phyloP scores from a whole-genome alignment of 345 rosid species.

The Eutrema yunnanense region DNA sequence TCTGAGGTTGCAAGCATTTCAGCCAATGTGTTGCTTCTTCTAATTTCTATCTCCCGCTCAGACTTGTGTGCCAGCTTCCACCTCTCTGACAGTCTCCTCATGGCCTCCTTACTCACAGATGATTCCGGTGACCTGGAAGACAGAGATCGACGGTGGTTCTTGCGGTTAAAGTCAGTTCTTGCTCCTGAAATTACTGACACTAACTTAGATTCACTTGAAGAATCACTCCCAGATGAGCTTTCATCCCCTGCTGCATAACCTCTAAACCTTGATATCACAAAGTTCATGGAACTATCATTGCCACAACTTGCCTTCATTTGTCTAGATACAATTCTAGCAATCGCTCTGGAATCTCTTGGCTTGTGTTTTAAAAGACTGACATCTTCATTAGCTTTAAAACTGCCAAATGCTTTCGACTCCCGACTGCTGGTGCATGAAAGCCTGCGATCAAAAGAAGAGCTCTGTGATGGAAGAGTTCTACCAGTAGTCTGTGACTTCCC shows the following conservation, averaged over 20 bases:
- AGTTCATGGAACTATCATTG: constrained; percentile 29
- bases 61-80: constrained; percentile 66
- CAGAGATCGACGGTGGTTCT: constrained; percentile 29
- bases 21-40: constrained; percentile 61
- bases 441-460: constrained; percentile 37
- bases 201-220: constrained; percentile 52
- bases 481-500: constrained; percentile 41
- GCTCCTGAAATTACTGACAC: constrained; percentile 33
- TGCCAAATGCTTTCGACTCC: constrained; percentile 4
- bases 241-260: constrained; percentile 62
- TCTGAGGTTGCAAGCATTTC: constrained; percentile 82
- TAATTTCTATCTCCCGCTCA: constrained; percentile 37
- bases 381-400: constrained; percentile 37
- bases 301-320: constrained; percentile 39
- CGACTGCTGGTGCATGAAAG: constrained; percentile 27
- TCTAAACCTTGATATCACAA: constrained; percentile 38
- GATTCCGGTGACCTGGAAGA: constrained; percentile 46
- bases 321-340: constrained; percentile 56
- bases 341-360: constrained; percentile 51
- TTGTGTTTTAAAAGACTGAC: constrained; percentile 34
- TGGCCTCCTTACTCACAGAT: constrained; percentile 68
- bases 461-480: constrained; percentile 35
- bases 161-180: constrained; percentile 37
- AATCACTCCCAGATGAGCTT: constrained; percentile 63
- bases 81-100: constrained; percentile 78